These are phyloP conservation scores for Hymenoscyphus albidus DNA, from an alignment of 2,329 filamentous ascomycete species.

Conservation along the genomic window DNA sequence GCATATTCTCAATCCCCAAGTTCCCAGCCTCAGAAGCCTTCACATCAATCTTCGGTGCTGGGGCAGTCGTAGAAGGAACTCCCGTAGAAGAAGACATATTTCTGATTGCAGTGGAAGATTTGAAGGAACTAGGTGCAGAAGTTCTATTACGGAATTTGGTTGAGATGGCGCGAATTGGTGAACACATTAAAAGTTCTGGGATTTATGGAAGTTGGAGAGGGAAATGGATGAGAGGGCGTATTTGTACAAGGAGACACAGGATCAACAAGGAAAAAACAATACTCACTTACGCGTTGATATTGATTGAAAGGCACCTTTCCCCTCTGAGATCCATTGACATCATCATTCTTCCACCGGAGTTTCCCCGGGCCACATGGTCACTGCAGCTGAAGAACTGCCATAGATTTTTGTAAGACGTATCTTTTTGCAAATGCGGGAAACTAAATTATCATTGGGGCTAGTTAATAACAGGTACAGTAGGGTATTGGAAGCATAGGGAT, in stretches of 20 bases:
- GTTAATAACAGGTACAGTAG: too few species aligned
- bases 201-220: background rate
- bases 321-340: background rate
- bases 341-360: background rate
- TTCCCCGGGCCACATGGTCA: background rate
- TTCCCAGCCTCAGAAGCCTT: conserved; percentile 8
- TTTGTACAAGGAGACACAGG: background rate
- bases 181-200: background rate
- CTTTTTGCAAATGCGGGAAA: too few species aligned
- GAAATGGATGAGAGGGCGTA: background rate
- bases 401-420: too few species aligned
- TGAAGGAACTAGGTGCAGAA: background rate
- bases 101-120: conserved; percentile 1
- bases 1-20: conserved; percentile 48
- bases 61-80: conserved; percentile 31
- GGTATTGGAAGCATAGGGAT: background rate
- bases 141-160: background rate
- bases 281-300: background rate
- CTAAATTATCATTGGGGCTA: too few species aligned
- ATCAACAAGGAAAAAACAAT: background rate
- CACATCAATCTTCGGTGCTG: conserved; percentile 11
- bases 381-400: too few species aligned
- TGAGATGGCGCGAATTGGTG: background rate
- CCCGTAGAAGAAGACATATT: conserved; percentile 30
- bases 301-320: background rate